Conservation (phyloP, 176 grass and related monocot species). For the Pontederia crassipes region DNA sequence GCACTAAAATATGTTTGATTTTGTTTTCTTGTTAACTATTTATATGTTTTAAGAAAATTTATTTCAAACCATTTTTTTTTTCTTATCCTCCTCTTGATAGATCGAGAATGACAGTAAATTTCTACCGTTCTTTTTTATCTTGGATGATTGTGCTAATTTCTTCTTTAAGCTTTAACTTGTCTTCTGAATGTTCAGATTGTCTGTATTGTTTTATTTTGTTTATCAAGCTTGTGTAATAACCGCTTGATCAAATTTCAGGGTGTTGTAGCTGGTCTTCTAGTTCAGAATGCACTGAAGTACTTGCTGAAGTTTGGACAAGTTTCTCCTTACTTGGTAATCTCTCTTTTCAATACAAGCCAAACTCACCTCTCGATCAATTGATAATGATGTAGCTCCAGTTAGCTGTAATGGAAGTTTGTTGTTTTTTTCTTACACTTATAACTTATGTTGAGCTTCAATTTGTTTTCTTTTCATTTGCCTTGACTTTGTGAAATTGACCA, state of each 20-base stretch:
- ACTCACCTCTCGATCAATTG: too few species aligned
- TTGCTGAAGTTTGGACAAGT: slow-evolving; percentile 95
- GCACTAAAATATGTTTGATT: too few species aligned
- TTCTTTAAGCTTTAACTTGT: too few species aligned
- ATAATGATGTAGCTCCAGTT: too few species aligned
- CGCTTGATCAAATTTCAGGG: slow-evolving; percentile 37
- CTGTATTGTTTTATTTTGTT: slow-evolving; percentile 1
- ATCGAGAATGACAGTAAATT: too few species aligned
- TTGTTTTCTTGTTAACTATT: too few species aligned
- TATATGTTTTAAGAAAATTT: too few species aligned
- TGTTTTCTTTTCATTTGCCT: neutral
- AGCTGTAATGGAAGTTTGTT: neutral
- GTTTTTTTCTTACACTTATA: neutral
- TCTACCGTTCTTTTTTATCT: too few species aligned
- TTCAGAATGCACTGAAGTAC: slow-evolving; percentile 94
- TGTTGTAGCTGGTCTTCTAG: slow-evolving; percentile 81
- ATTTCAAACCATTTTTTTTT: too few species aligned
- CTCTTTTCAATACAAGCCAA: neutral
- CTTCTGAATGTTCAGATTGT: neutral
- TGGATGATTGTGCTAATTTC: too few species aligned
- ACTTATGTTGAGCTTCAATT: neutral
- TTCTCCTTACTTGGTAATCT: slow-evolving; percentile 86
- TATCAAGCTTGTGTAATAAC: neutral
- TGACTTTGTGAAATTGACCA: too few species aligned
- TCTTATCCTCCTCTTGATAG: too few species aligned